phyloP scores from a whole-genome alignment of 768 basidiomycete species.

The Tricholoma furcatifolium region DNA sequence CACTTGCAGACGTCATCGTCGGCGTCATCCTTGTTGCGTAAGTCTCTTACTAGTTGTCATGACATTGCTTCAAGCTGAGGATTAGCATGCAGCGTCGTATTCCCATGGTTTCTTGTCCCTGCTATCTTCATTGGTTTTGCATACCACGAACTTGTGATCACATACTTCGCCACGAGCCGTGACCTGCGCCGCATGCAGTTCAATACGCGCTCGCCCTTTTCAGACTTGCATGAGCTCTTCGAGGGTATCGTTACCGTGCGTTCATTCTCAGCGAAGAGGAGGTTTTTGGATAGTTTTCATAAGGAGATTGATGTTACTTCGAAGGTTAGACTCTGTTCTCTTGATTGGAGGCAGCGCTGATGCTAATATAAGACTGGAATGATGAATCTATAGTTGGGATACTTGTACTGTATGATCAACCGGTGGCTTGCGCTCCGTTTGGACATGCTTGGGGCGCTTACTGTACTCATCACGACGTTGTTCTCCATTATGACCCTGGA shows the following conservation, averaged over 20 bases:
- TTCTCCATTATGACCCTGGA: slow-evolving; percentile 66
- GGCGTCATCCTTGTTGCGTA: slow-evolving; percentile 72
- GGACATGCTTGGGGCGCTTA: slow-evolving; percentile 71
- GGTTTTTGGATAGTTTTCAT: slow-evolving; percentile 77
- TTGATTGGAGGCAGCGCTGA: neutral
- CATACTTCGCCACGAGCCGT: slow-evolving; percentile 77
- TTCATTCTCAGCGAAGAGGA: slow-evolving; percentile 80
- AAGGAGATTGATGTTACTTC: slow-evolving; percentile 75
- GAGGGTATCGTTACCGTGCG: slow-evolving; percentile 93
- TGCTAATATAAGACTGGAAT: too few species aligned
- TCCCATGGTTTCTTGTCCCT: slow-evolving; percentile 82
- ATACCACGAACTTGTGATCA: slow-evolving; percentile 68
- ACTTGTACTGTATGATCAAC: slow-evolving; percentile 88
- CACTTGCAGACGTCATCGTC: slow-evolving; percentile 73
- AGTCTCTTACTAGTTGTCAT: slow-evolving; percentile 23
- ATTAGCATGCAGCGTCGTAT: slow-evolving; percentile 51
- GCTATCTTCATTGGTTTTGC: slow-evolving; percentile 70
- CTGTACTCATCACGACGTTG: slow-evolving; percentile 73
- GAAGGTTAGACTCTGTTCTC: slow-evolving; percentile 41
- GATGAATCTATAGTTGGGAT: slow-evolving; percentile 61
- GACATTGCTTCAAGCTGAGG: slow-evolving; percentile 1
- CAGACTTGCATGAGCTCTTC: slow-evolving; percentile 77
- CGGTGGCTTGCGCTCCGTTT: slow-evolving; percentile 84
- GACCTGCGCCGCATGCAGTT: slow-evolving; percentile 93
- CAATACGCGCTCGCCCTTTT: slow-evolving; percentile 80